These are phyloP conservation scores for Debaryomyces sp. DNA, from an alignment of 1,139 yeast genomes.

Conservation along the genomic window DNA sequence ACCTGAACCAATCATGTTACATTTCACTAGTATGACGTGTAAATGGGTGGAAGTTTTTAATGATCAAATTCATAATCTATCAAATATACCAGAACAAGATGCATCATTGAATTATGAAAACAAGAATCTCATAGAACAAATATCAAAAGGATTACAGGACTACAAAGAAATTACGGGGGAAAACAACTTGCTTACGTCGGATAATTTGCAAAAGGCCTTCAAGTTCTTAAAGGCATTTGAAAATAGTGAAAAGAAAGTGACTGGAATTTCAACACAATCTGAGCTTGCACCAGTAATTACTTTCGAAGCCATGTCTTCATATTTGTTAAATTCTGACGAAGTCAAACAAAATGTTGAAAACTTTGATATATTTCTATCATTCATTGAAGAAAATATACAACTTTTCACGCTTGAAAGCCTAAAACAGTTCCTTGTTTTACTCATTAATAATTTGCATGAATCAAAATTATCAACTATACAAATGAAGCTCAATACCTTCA, in stretches of 20 bases:
- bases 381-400: slow-evolving; percentile 19
- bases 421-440: slow-evolving; percentile 17
- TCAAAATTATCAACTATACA: slow-evolving; percentile 13
- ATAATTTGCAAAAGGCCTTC: not conserved
- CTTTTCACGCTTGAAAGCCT: slow-evolving; percentile 23
- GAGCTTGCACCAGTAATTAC: slow-evolving; percentile 17
- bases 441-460: slow-evolving; percentile 16
- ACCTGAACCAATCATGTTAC: slow-evolving; percentile 22
- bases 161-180: not conserved
- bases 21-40: slow-evolving; percentile 30
- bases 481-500: slow-evolving; percentile 13
- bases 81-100: slow-evolving; percentile 15
- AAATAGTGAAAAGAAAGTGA: slow-evolving; percentile 18
- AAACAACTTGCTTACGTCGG: not conserved
- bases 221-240: slow-evolving; percentile 20
- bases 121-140: slow-evolving; percentile 9
- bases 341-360: slow-evolving; percentile 11
- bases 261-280: slow-evolving; percentile 18
- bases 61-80: slow-evolving; percentile 20
- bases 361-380: slow-evolving; percentile 19
- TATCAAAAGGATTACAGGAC: slow-evolving; percentile 2
- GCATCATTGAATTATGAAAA: slow-evolving; percentile 11
- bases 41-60: slow-evolving; percentile 37
- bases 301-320: slow-evolving; percentile 26
- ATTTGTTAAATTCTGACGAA: slow-evolving; percentile 18